Percentiles rank a stretch among this genome's conserved stretches.
These are phyloP conservation scores for Mycena floridula DNA, from an alignment of 768 basidiomycete genomes.

Conservation along the genomic window DNA sequence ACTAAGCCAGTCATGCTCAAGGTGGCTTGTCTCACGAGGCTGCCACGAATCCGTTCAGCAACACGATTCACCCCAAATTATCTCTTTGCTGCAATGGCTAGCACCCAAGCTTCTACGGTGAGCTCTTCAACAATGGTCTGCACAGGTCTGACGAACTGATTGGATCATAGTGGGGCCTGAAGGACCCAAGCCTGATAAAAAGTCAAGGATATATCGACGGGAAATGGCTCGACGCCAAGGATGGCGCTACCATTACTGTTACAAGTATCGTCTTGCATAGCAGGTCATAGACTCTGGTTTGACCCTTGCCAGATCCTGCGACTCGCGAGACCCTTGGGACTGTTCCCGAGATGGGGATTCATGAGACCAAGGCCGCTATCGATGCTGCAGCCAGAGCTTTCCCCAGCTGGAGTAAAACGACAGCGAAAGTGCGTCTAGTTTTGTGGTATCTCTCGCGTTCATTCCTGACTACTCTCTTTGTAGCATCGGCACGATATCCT, in stretches of 20 bases:
- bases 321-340: conserved; percentile 78
- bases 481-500: conserved; percentile 82
- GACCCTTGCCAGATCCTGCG: conserved; percentile 67
- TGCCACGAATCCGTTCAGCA: too few species aligned
- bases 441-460: neutral
- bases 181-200: conserved; percentile 70
- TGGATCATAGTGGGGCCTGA: conserved; percentile 56
- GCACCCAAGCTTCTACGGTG: conserved; percentile 34
- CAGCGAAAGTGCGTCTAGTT: conserved; percentile 61
- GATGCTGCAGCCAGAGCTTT: conserved; percentile 76
- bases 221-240: conserved; percentile 79
- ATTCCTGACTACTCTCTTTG: conserved; percentile 1
- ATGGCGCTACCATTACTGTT: conserved; percentile 66
- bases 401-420: conserved; percentile 80
- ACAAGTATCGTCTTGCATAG: too few species aligned
- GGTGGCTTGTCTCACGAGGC: too few species aligned
- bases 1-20: too few species aligned
- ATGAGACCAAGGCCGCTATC: conserved; percentile 82
- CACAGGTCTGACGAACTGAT: neutral
- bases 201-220: conserved; percentile 78
- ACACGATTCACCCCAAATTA: too few species aligned
- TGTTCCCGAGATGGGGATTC: conserved; percentile 83
- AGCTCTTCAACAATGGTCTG: neutral
- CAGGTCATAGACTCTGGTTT: conserved; percentile 20
- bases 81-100: conserved; percentile 54